Evolutionary conservation across 2,329 filamentous ascomycete species (phyloP).

Genomic region (Cadophora luteo-olivacea): DNA sequence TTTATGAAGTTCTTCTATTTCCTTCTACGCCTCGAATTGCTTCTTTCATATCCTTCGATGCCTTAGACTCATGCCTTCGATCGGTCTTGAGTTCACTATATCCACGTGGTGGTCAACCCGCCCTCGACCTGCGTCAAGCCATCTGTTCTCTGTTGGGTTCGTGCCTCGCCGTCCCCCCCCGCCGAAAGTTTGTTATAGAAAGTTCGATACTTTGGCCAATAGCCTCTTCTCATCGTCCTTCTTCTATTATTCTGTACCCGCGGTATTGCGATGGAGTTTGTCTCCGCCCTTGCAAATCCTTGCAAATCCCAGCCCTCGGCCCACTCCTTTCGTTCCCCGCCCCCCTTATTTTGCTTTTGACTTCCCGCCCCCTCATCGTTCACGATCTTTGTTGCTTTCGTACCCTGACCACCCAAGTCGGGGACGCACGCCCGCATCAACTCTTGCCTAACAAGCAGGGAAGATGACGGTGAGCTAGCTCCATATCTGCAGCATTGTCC

Average conservation of each 20-base stretch:
- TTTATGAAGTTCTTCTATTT: background rate
- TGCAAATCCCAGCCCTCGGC: constrained; percentile 12
- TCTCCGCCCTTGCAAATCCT: constrained; percentile 3
- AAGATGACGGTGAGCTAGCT: background rate
- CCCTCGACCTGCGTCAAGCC: constrained; percentile 4
- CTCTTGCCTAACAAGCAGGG: background rate
- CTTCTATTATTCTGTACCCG: constrained; percentile 5
- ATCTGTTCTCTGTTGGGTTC: background rate
- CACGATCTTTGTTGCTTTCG: background rate
- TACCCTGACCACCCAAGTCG: background rate
- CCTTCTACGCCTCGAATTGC: background rate
- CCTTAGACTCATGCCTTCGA: background rate
- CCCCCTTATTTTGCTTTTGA: background rate
- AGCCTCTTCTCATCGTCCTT: background rate
- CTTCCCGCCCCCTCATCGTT: constrained; percentile 11
- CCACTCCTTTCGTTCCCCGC: constrained; percentile 4
- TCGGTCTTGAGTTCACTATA: background rate
- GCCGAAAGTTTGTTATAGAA: background rate
- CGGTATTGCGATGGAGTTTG: background rate
- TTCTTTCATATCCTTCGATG: constrained; percentile 1
- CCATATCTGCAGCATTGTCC: constrained; percentile 1
- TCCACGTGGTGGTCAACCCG: constrained; percentile 7
- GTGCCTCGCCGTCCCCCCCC: constrained; percentile 5
- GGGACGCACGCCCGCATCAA: background rate
- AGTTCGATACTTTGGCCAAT: background rate